Evolutionary conservation across 495 filamentous ascomycete genomes (phyloP), one percentile per base, ranked within the genome.

Genomic region (Annulohypoxylon nitens): DNA sequence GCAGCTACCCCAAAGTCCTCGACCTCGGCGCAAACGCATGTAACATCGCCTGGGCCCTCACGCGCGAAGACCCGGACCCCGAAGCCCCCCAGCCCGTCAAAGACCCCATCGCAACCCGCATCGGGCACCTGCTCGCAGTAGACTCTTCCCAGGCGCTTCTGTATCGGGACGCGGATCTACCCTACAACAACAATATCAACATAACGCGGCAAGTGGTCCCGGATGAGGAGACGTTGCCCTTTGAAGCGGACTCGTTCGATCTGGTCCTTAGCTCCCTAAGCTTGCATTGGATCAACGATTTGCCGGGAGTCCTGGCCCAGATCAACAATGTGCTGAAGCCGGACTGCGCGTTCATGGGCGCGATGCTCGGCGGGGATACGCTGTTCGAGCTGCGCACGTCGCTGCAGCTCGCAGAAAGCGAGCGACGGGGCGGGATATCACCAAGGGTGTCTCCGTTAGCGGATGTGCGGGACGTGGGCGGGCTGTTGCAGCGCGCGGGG

Each of bases 261-360:
- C 91, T 96, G 37, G 92, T 97, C 2, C 83, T 99, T 30, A 93
- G 90, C 75, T 95, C 91, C 48, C 83, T 97, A 67, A 93, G 90
- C 36, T 88, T 99, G 78, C 97, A 99, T 81, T 99, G 97, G 97
- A 91, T 97, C 81, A 99, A 99, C 81, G 93, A 99, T 78, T 88
- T 99, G 7, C 96, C 97, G 0, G 91, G 90, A 3, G 83, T 95
- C 3, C 87, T 99, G 1, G 81, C 88, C 37, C 93, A 97, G 78
- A 87, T 97, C 71, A 93, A 96, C 82, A 84, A 83, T 47, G 85
- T 95, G 39, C 88, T 99, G 14, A 95, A 95, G 81, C 94, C 96
- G 0, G 97, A 99, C 78, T 86, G 88, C 47, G 95, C 97, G 12
- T 97, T 99, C 78, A 89, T 99, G 39, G 96, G 91, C 11, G 96